These are phyloP conservation scores for Populus pruinosa DNA, from an alignment of 345 rosid species.

Conservation along the genomic window DNA sequence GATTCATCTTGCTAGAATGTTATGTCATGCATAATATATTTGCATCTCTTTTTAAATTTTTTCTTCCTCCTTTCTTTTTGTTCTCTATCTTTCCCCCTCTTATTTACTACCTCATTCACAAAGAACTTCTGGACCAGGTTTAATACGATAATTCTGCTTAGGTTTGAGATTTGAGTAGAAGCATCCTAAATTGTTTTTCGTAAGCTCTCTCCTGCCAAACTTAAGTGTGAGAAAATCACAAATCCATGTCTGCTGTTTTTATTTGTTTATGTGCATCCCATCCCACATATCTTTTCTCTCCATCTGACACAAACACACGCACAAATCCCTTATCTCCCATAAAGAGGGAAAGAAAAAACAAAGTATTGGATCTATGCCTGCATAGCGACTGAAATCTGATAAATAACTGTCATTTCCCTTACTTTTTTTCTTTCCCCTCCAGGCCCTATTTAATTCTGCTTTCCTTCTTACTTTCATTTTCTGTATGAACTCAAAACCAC, in stretches of 20 bases:
- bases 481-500: slow-evolving; percentile 3
- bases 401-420: slow-evolving; percentile 15
- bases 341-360: neutral
- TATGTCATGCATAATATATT: neutral
- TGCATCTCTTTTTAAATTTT: neutral
- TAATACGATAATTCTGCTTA: neutral
- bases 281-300: neutral
- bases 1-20: neutral
- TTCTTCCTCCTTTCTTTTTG: neutral
- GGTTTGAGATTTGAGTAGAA: neutral
- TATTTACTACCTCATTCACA: neutral
- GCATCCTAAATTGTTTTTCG: neutral
- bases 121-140: neutral
- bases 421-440: slow-evolving; percentile 1
- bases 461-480: neutral
- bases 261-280: neutral
- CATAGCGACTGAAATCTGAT: slow-evolving; percentile 14
- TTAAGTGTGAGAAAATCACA: neutral
- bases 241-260: neutral
- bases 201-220: neutral
- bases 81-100: neutral
- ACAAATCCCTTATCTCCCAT: neutral
- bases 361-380: neutral
- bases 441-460: neutral
- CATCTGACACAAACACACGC: neutral